Evolutionary conservation across 768 basidiomycete species (phyloP), one percentile per base, ranked within the genome.

Genomic region (Cystobasidium ongulense): DNA sequence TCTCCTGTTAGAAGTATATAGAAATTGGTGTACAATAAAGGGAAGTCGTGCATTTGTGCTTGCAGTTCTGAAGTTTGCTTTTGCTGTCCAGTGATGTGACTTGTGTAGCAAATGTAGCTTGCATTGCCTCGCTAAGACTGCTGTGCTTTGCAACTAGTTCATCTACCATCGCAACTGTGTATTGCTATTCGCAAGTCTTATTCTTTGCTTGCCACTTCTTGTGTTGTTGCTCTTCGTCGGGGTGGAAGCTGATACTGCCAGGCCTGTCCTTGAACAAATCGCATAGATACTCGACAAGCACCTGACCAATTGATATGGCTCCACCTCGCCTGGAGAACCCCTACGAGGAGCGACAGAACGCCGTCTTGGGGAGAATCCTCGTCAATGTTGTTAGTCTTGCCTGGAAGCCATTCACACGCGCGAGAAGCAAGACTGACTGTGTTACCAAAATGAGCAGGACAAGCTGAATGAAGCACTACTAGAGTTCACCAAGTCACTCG

Each of bases 381-480:
- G 75, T 74, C 10, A 75, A 72, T 4, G 76, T 78, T 36, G 73
- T 74, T 23, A 53, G 73, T 68, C 7, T 15, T 3, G 7, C 18
- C 7, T 11, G 11, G 27, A 31, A 59, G 29, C 25, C 21, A 13
- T 59, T 5, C 11, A 15, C 4, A 31, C 29, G 8, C 29, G 8
- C 33, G 3, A 36, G 13, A 29, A 41, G 27, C 38, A 27, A 61
- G 31, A 61, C 63, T 27, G 25, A 27, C 41, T 38, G 13, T 17
- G 3, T 21, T 38, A 29, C 36, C 25, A 18, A 18, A 10, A 15
- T 17, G 31, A 5, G 63, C 68, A 75, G 74, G 78, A 76, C 33
- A 78, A 77, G 74, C 75, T 78, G 18, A 78, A 78, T 57, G 78
- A 78, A 76, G 75, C 71, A 63, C 74, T 78, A 70, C 53, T 77